Percentiles rank a stretch among this genome's conserved stretches.
phyloP scores from a whole-genome alignment of 345 rosid genomes.

The Triadica sebifera region DNA sequence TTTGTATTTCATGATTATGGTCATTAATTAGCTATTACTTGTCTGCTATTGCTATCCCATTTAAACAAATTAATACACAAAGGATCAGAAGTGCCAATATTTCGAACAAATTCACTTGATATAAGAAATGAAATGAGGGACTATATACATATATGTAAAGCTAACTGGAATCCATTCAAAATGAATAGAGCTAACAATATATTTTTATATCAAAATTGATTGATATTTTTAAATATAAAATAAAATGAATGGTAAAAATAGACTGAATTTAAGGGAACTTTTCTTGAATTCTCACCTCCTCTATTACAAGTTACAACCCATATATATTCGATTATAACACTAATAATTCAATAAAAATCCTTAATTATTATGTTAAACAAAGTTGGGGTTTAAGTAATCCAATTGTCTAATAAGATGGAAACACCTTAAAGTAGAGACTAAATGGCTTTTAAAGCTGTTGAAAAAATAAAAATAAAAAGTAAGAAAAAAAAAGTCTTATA shows the following conservation, averaged over 20 bases:
- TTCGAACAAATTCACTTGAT: conserved; percentile 1
- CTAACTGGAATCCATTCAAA: too few species aligned
- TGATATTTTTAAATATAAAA: too few species aligned
- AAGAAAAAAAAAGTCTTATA: background rate
- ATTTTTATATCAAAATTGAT: too few species aligned
- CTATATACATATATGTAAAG: background rate
- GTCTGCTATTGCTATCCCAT: background rate
- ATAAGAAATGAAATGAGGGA: background rate
- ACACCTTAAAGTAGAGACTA: background rate
- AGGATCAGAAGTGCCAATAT: background rate
- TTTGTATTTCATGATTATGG: background rate
- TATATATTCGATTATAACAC: background rate
- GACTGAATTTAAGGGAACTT: too few species aligned
- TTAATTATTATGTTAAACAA: conserved; percentile 12
- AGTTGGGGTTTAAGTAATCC: too few species aligned
- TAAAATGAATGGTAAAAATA: too few species aligned
- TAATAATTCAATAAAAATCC: background rate
- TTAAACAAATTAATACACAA: conserved; percentile 1
- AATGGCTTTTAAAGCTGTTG: too few species aligned
- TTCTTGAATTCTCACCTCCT: background rate
- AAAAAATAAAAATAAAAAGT: too few species aligned
- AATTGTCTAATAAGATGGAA: conserved; percentile 9
- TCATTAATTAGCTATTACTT: background rate
- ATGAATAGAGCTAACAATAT: too few species aligned
- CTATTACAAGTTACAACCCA: background rate